Percentiles rank a stretch among this genome's conserved stretches.
Conservation (phyloP, 2,329 filamentous ascomycete genomes). For the Xenosphaeropsis pyriputrescens region DNA sequence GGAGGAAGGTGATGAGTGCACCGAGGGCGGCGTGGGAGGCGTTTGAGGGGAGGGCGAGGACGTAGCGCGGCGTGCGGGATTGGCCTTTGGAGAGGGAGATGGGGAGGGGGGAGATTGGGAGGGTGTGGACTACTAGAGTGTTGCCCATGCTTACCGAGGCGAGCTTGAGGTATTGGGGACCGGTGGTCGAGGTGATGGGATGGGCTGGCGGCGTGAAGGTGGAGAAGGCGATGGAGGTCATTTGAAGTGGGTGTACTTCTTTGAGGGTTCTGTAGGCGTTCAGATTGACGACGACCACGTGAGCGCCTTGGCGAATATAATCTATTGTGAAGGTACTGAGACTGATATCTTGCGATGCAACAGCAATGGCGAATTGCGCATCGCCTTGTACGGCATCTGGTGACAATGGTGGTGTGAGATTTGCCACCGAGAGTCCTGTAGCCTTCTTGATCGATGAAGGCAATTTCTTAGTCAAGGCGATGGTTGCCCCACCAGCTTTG, state of each 20-base stretch:
- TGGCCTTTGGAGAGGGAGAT: constrained; percentile 13
- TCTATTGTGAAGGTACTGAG: constrained; percentile 69
- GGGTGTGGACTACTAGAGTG: constrained; percentile 18
- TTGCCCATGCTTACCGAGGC: constrained; percentile 18
- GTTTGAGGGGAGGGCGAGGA: constrained; percentile 14
- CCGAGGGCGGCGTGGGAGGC: constrained; percentile 9
- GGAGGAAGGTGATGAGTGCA: constrained; percentile 9
- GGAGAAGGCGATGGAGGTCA: constrained; percentile 45
- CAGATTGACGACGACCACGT: constrained; percentile 36
- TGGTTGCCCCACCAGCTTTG: constrained; percentile 23
- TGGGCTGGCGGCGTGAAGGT: constrained; percentile 16
- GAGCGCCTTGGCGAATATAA: constrained; percentile 32
- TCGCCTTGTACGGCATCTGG: constrained; percentile 37
- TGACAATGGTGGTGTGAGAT: constrained; percentile 41
- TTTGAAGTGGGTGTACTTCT: constrained; percentile 38
- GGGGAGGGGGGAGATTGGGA: constrained; percentile 18
- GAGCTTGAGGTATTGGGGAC: constrained; percentile 15
- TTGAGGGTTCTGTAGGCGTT: constrained; percentile 36
- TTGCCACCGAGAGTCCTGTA: constrained; percentile 63
- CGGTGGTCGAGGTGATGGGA: constrained; percentile 13
- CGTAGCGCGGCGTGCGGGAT: constrained; percentile 15
- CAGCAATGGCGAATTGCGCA: constrained; percentile 66
- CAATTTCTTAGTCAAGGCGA: constrained; percentile 40
- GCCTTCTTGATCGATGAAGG: constrained; percentile 58
- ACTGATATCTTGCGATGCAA: constrained; percentile 67